Evolutionary conservation across 768 basidiomycete genomes (phyloP), one percentile per base, ranked within the genome.

Genomic region (Agrocybe pediades): DNA sequence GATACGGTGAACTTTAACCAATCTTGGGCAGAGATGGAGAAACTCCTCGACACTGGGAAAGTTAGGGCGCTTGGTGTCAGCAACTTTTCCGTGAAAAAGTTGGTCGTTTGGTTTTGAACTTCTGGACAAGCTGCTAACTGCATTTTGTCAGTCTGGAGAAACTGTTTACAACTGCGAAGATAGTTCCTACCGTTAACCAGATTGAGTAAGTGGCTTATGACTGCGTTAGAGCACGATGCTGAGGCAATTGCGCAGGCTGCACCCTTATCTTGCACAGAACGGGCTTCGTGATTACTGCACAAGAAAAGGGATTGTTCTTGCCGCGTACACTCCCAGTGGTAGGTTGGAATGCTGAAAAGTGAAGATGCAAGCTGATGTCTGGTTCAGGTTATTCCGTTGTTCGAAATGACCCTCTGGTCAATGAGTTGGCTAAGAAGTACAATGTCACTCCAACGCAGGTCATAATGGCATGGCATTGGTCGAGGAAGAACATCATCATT

Each of bases 41-140:
- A 78, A 45, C 58, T 83, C 9, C 68, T 77, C 26, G 70, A 69
- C 23, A 74, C 71, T 13, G 79, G 79, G 0, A 77, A 75, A 57
- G 79, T 73, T 9, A 75, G 65, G 49, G 76, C 80, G 1, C 81
- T 84, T 54, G 83, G 83, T 0, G 80, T 86, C 42, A 80, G 80
- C 63, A 86, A 86, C 63, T 85, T 84, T 60, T 81, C 80, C 4
- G 68, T 82, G 51, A 81, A 83, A 59, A 83, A 73, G 80, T 82
- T 50, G 40, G 57, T 41, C n/a, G 20, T 20, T 1, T 49, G 27
- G 4, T 33, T 17, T 6, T 8, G 8, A 25, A 8, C 2, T 21
- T 16, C n/a, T 17, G 39, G 33, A 25, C 17, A 23, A 9, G 16
- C 47, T 19, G n/a, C 23, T 13, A 15, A 20, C 42, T 13, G 21